A percentile compares a stretch with the other conserved stretches of the same genome.
These are phyloP conservation scores for Cymbopogon flexuosus DNA, from an alignment of 202 grass and related monocot species.

Conservation along the genomic window DNA sequence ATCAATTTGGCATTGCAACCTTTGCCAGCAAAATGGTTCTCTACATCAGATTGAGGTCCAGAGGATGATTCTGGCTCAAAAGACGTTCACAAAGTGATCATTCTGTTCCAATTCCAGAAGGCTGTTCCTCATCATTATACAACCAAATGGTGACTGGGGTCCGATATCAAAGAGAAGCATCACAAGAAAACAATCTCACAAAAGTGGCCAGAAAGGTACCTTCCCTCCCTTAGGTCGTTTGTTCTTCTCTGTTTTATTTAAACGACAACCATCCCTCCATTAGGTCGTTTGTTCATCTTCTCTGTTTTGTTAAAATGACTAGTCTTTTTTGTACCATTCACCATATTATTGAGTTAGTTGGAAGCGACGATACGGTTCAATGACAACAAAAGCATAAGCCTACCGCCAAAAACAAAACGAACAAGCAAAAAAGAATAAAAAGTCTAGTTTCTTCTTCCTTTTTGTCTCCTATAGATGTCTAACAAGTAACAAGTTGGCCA, in stretches of 20 bases:
- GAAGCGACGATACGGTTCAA: slow-evolving; percentile 9
- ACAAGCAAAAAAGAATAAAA: neutral
- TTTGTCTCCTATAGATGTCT: slow-evolving; percentile 28
- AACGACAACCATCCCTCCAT: neutral
- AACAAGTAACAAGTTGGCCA: slow-evolving; percentile 18
- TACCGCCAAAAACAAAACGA: slow-evolving; percentile 35
- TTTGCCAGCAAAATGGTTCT: neutral
- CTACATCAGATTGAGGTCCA: neutral
- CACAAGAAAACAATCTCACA: neutral
- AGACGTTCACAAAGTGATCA: slow-evolving; percentile 15
- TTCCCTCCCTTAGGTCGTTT: neutral
- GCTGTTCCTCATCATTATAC: slow-evolving; percentile 9
- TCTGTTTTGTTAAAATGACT: slow-evolving; percentile 17
- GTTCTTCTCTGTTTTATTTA: neutral
- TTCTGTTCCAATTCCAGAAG: slow-evolving; percentile 29
- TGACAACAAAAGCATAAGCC: slow-evolving; percentile 38
- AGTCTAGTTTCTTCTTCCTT: neutral
- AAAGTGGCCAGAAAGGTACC: neutral
- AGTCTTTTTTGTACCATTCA: slow-evolving; percentile 12
- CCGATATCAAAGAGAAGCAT: slow-evolving; percentile 22
- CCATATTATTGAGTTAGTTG: slow-evolving; percentile 26
- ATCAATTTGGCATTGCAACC: slow-evolving; percentile 31
- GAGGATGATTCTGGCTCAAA: neutral
- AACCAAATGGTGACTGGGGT: slow-evolving; percentile 11
- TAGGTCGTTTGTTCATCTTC: neutral